A percentile compares a stretch with the other conserved stretches of the same genome.
These are phyloP conservation scores for Rhodocollybia butyracea DNA, from an alignment of 768 basidiomycete genomes.

Conservation along the genomic window DNA sequence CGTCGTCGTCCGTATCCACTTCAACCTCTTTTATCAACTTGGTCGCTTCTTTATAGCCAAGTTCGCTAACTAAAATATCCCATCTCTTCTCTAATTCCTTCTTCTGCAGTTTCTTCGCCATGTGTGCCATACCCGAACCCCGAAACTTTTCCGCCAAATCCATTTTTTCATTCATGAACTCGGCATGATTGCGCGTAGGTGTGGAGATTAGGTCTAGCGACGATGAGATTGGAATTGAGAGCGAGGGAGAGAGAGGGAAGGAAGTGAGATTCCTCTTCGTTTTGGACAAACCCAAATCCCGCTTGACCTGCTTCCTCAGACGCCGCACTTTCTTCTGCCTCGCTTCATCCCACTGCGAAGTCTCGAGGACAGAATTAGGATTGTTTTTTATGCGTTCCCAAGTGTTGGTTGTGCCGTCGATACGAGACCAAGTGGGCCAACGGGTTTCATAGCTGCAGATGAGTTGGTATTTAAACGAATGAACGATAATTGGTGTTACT, in stretches of 20 bases:
- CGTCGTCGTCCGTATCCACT: neutral
- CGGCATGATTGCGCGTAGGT: conserved; percentile 33
- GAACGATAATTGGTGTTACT: neutral
- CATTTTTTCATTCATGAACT: neutral
- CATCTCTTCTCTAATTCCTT: too few species aligned
- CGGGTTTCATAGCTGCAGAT: neutral
- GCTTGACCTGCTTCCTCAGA: too few species aligned
- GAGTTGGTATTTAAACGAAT: neutral
- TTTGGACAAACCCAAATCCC: too few species aligned
- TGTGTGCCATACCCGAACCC: too few species aligned
- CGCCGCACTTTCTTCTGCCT: conserved; percentile 5
- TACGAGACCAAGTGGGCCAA: neutral
- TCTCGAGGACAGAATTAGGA: neutral
- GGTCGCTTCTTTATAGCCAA: neutral
- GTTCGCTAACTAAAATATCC: too few species aligned
- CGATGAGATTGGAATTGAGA: too few species aligned
- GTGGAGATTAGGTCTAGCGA: conserved; percentile 45
- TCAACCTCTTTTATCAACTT: neutral
- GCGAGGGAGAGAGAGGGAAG: too few species aligned
- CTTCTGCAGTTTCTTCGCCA: too few species aligned
- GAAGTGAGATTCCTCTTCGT: too few species aligned
- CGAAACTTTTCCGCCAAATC: neutral
- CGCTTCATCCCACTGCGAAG: neutral
- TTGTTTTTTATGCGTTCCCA: neutral
- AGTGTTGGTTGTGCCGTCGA: neutral